A percentile compares a stretch with the other conserved stretches of the same genome.
Conservation (phyloP, 192 early-diverging fungal genomes). For the Umbelopsis ramanniana region DNA sequence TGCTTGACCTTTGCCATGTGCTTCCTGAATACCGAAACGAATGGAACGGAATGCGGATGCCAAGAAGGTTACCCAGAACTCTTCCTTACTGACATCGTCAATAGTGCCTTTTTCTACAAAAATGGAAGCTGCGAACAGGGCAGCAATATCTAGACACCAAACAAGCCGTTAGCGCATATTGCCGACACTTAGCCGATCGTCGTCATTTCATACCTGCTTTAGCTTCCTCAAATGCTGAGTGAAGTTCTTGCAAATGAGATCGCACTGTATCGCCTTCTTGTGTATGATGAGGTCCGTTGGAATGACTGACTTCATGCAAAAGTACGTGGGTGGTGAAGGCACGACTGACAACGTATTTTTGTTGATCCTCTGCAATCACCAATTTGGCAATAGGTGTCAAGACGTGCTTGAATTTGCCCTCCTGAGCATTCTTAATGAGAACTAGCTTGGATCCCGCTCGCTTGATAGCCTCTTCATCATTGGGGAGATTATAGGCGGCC, state of each 20-base stretch:
- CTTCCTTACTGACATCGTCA: slow-evolving; percentile 56
- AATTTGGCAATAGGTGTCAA: slow-evolving; percentile 62
- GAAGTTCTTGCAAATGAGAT: slow-evolving; percentile 64
- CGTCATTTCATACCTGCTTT: slow-evolving; percentile 57
- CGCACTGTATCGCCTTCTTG: slow-evolving; percentile 64
- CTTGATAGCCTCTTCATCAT: slow-evolving; percentile 76
- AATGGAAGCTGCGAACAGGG: slow-evolving; percentile 62
- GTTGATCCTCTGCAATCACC: slow-evolving; percentile 56
- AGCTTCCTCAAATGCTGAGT: slow-evolving; percentile 78
- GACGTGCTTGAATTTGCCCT: slow-evolving; percentile 69
- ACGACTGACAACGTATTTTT: slow-evolving; percentile 61
- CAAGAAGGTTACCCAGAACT: slow-evolving; percentile 76
- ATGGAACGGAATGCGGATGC: slow-evolving; percentile 75
- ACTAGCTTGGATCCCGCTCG: slow-evolving; percentile 70
- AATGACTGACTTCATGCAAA: slow-evolving; percentile 75
- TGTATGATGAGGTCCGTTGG: slow-evolving; percentile 68
- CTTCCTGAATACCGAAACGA: slow-evolving; percentile 72
- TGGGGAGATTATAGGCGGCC: slow-evolving; percentile 78
- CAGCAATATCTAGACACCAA: slow-evolving; percentile 59
- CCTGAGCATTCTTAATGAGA: slow-evolving; percentile 78
- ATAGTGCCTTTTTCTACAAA: slow-evolving; percentile 64
- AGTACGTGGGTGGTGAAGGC: slow-evolving; percentile 76
- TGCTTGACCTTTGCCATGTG: slow-evolving; percentile 73
- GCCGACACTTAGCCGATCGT: background rate
- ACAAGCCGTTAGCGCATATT: background rate